Evolutionary conservation across 2,329 filamentous ascomycete species (phyloP).

Genomic region (Sphaceloma murrayae): DNA sequence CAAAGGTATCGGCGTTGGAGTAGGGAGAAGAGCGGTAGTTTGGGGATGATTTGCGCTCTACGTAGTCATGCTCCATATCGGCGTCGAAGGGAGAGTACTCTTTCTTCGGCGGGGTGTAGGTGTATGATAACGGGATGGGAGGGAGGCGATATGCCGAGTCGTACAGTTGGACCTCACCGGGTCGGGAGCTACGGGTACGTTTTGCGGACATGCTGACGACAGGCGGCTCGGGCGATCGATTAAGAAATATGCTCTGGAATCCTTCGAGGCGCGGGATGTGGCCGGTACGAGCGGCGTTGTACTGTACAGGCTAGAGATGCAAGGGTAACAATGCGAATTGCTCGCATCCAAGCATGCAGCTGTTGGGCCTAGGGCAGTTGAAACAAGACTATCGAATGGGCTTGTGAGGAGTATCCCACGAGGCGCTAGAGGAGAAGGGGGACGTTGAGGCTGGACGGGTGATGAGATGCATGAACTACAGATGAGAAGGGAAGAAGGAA

Average conservation of each 20-base stretch:
- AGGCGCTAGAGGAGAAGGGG: neutral
- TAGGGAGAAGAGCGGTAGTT: conserved; percentile 10
- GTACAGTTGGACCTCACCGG: conserved; percentile 11
- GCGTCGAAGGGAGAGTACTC: conserved; percentile 4
- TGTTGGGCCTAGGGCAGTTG: neutral
- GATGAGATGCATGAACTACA: conserved; percentile 13
- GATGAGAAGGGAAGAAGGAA: conserved; percentile 1
- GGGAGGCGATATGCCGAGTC: conserved; percentile 6
- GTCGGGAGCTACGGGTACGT: conserved; percentile 1
- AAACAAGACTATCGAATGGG: neutral
- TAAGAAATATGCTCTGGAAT: conserved; percentile 8
- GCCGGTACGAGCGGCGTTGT: neutral
- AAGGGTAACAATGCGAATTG: neutral
- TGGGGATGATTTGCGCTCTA: conserved; percentile 7
- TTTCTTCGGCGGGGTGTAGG: conserved; percentile 12
- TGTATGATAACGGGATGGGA: conserved; percentile 8
- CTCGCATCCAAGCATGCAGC: neutral
- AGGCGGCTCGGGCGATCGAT: conserved; percentile 7
- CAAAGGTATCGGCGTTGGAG: conserved; percentile 15
- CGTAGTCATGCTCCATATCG: conserved; percentile 8
- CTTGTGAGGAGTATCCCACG: conserved; percentile 4
- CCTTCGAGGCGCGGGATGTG: neutral
- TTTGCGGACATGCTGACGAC: conserved; percentile 1
- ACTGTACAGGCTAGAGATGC: neutral
- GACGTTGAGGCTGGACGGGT: neutral